phyloP scores from a whole-genome alignment of 1,284 basidiomycete genomes.

The Trichosporon sp. region DNA sequence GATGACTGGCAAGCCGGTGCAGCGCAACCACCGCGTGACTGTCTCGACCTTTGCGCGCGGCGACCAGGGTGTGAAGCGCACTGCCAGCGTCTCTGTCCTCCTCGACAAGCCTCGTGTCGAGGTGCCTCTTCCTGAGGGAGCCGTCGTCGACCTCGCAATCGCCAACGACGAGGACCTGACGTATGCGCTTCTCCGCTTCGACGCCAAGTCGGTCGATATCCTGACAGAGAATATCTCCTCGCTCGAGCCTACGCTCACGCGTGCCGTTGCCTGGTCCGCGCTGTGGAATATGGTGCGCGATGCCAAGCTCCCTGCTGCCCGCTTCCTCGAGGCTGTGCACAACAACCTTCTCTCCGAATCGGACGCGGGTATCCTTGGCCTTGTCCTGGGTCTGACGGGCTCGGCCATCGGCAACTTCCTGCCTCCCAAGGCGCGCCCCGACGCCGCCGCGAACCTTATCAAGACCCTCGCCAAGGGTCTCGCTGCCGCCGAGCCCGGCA shows the following conservation, averaged over 20 bases:
- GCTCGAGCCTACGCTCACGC: constrained; percentile 22
- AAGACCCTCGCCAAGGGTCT: constrained; percentile 12
- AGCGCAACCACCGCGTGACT: constrained; percentile 25
- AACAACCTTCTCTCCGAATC: constrained; percentile 20
- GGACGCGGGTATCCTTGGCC: constrained; percentile 21
- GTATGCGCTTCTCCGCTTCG: constrained; percentile 25
- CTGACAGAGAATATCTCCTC: constrained; percentile 21
- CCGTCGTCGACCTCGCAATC: constrained; percentile 21
- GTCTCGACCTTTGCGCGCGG: constrained; percentile 23
- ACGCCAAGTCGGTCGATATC: constrained; percentile 20
- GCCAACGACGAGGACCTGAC: constrained; percentile 30
- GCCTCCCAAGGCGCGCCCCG: neutral
- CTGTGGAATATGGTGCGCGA: constrained; percentile 28
- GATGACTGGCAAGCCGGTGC: constrained; percentile 12
- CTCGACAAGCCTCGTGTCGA: constrained; percentile 23
- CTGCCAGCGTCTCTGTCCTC: constrained; percentile 22
- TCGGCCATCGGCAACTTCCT: neutral
- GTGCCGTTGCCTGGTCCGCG: constrained; percentile 27
- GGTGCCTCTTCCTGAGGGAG: constrained; percentile 19
- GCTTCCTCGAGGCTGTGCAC: constrained; percentile 19
- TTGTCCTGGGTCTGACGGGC: constrained; percentile 15
- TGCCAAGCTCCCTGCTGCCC: constrained; percentile 19
- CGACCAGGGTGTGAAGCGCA: constrained; percentile 16
- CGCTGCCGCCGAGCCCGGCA: neutral
- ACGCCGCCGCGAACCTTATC: constrained; percentile 5